Percentiles rank a stretch among this genome's conserved stretches.
phyloP scores from a whole-genome alignment of 1,139 yeast genomes.

The Casaregolazyma suthepensis region DNA sequence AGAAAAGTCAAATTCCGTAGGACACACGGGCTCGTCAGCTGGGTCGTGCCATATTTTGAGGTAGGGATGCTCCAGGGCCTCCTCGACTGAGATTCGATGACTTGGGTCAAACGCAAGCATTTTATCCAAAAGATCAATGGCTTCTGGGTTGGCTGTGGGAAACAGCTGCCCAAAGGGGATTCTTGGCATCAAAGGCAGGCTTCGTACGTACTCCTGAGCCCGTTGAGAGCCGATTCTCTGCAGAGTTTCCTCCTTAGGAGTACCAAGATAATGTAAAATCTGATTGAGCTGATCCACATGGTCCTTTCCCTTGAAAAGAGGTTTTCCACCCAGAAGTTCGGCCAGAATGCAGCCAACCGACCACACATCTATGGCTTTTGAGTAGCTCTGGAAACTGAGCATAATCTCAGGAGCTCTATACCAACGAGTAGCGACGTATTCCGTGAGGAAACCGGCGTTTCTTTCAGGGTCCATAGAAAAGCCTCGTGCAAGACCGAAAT shows the following conservation, averaged over 20 bases:
- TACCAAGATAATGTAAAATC: conserved; percentile 78
- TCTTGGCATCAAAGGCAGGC: conserved; percentile 76
- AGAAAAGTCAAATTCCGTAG: conserved; percentile 75
- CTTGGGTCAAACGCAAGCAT: conserved; percentile 88
- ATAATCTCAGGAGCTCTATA: conserved; percentile 97
- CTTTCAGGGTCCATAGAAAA: conserved; percentile 76
- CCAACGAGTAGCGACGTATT: conserved; percentile 97
- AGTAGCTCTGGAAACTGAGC: conserved; percentile 86
- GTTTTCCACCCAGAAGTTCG: conserved; percentile 85
- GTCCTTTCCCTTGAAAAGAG: conserved; percentile 89
- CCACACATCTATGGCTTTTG: conserved; percentile 96
- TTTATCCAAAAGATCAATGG: conserved; percentile 71
- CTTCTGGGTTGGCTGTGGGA: conserved; percentile 83
- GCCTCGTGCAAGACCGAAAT: conserved; percentile 96
- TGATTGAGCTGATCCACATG: conserved; percentile 93
- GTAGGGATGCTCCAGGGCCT: conserved; percentile 86
- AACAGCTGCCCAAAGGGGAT: conserved; percentile 68
- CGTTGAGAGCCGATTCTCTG: conserved; percentile 79
- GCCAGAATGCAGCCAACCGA: conserved; percentile 96
- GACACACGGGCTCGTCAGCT: conserved; percentile 85
- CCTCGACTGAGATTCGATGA: conserved; percentile 79
- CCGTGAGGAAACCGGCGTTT: conserved; percentile 88
- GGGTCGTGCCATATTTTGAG: conserved; percentile 95
- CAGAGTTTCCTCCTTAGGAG: conserved; percentile 81
- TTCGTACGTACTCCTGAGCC: conserved; percentile 88